These are phyloP conservation scores for Colletotrichum lindemuthianum DNA, from an alignment of 2,329 filamentous ascomycete species.

Conservation along the genomic window DNA sequence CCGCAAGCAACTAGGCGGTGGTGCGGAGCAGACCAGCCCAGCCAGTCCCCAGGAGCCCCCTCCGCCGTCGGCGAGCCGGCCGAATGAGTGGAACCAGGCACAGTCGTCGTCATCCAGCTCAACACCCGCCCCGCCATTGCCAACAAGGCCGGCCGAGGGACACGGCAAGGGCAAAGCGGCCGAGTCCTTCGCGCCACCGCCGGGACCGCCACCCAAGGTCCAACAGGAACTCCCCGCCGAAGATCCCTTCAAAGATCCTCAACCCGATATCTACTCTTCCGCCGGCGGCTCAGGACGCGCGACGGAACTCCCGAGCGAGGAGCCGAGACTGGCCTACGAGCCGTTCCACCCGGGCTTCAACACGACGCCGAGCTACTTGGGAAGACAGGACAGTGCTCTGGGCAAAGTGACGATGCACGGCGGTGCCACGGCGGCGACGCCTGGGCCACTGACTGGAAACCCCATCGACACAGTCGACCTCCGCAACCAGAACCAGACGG, in stretches of 20 bases:
- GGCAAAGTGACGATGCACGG: slow-evolving; percentile 56
- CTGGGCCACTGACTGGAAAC: slow-evolving; percentile 32
- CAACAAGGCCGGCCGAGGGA: slow-evolving; percentile 24
- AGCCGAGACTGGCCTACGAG: slow-evolving; percentile 49
- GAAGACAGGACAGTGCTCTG: slow-evolving; percentile 52
- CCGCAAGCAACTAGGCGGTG: slow-evolving; percentile 62
- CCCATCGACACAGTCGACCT: slow-evolving; percentile 29
- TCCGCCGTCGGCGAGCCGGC: slow-evolving; percentile 37
- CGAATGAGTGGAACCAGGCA: slow-evolving; percentile 38
- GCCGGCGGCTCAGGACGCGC: slow-evolving; percentile 37
- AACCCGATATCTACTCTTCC: slow-evolving; percentile 28
- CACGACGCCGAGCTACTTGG: slow-evolving; percentile 46
- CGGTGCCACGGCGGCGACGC: slow-evolving; percentile 38
- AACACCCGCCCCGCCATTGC: slow-evolving; percentile 23
- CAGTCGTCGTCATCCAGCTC: slow-evolving; percentile 33
- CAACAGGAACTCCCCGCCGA: slow-evolving; percentile 48
- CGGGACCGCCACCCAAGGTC: slow-evolving; percentile 31
- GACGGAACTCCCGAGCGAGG: slow-evolving; percentile 41
- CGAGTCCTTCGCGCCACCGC: slow-evolving; percentile 35
- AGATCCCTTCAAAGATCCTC: slow-evolving; percentile 42
- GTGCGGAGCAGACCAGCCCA: slow-evolving; percentile 43
- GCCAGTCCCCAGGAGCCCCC: slow-evolving; percentile 32
- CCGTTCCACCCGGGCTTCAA: slow-evolving; percentile 51
- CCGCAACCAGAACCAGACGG: slow-evolving; percentile 32
- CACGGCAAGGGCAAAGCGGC: slow-evolving; percentile 43